These are phyloP conservation scores for Euryodendron excelsum DNA, from an alignment of 148 eudicot species.

Conservation along the genomic window DNA sequence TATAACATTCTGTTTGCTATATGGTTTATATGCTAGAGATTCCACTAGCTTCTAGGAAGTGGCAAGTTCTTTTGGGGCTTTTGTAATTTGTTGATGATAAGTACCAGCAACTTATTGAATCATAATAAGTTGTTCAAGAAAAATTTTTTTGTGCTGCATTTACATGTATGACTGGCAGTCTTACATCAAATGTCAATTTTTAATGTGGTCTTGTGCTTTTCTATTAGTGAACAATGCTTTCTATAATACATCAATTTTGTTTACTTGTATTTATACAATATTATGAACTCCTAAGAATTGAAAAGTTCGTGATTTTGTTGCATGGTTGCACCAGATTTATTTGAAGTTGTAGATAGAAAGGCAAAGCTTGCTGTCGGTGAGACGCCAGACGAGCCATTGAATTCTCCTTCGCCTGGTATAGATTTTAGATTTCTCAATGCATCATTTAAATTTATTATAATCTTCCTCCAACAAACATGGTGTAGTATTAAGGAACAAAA, in stretches of 20 bases:
- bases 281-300: not conserved
- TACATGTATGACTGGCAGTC: not conserved
- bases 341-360: conserved; percentile 94
- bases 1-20: not conserved
- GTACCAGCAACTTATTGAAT: too few species aligned
- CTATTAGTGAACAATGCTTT: not conserved
- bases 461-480: not conserved
- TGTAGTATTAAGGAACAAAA: too few species aligned
- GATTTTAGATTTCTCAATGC: conserved; percentile 4
- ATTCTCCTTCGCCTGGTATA: conserved; percentile 63
- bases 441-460: not conserved
- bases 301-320: conserved; percentile 14
- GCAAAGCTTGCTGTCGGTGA: conserved; percentile 94
- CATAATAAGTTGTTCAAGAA: too few species aligned
- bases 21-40: not conserved
- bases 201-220: not conserved
- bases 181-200: not conserved
- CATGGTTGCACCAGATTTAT: conserved; percentile 81
- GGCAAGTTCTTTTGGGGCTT: not conserved
- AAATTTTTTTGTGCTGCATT: too few species aligned
- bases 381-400: conserved; percentile 69
- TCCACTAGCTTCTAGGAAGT: not conserved
- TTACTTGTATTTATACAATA: not conserved
- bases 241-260: not conserved
- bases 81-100: not conserved